phyloP scores from a whole-genome alignment of 176 grass and related monocot genomes.

The Canna indica region DNA sequence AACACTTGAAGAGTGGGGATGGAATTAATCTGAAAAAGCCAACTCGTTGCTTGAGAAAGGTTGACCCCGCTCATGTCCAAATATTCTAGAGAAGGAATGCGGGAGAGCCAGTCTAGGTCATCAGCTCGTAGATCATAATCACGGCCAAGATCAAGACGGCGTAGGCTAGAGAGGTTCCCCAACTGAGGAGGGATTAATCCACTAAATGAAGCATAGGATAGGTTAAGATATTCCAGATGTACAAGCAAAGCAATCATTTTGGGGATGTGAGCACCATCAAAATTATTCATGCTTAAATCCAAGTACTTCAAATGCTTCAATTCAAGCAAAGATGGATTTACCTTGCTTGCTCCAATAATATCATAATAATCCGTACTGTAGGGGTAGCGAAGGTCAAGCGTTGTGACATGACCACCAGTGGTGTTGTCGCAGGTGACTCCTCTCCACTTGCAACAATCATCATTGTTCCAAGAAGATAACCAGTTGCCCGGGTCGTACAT shows the following conservation, averaged over 20 bases:
- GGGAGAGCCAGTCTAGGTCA: background rate
- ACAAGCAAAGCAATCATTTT: constrained; percentile 13
- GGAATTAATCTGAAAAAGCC: background rate
- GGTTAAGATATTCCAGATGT: constrained; percentile 20
- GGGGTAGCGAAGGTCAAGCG: background rate
- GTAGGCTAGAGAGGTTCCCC: constrained; percentile 24
- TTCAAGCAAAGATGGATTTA: constrained; percentile 12
- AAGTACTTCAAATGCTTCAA: constrained; percentile 15
- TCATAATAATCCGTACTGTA: background rate
- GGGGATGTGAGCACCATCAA: constrained; percentile 1
- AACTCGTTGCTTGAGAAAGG: background rate
- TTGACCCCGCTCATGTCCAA: background rate
- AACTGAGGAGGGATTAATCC: constrained; percentile 29
- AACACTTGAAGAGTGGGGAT: background rate
- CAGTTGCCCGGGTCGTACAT: background rate
- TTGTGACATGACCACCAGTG: constrained; percentile 23
- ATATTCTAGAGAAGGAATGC: background rate
- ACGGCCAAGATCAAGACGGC: constrained; percentile 19
- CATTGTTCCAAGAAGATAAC: background rate
- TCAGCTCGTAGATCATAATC: background rate
- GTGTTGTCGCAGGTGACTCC: constrained; percentile 6
- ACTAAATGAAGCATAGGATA: constrained; percentile 4
- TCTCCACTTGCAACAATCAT: background rate
- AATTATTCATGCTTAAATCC: constrained; percentile 26
- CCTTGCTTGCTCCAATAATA: background rate